Conservation (phyloP, 2,329 filamentous ascomycete genomes). For the Zopfia rhizophila region DNA sequence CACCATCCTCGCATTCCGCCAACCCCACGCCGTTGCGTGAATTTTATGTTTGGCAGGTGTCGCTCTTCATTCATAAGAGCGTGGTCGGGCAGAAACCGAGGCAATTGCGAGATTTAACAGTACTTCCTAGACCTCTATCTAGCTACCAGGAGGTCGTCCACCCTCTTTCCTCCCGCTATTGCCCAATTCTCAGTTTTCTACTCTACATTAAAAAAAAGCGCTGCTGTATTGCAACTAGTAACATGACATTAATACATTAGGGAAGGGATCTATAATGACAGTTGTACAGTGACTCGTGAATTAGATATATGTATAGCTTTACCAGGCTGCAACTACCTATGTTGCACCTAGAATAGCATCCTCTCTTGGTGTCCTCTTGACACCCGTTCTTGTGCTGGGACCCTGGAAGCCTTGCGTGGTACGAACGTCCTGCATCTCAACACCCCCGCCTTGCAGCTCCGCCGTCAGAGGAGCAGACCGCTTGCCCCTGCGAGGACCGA, state of each 20-base stretch:
- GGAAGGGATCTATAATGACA: slow-evolving; percentile 8
- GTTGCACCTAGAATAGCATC: slow-evolving; percentile 16
- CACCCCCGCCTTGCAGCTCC: slow-evolving; percentile 63
- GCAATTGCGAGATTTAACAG: too few relatives aligned
- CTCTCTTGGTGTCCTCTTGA: slow-evolving; percentile 29
- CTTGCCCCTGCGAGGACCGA: slow-evolving; percentile 70
- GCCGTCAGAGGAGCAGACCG: slow-evolving; percentile 59
- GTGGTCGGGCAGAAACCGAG: too few relatives aligned
- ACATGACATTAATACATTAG: slow-evolving; percentile 15
- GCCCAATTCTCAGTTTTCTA: too few relatives aligned
- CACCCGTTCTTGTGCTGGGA: slow-evolving; percentile 22
- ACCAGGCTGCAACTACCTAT: background rate
- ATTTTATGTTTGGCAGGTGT: too few relatives aligned
- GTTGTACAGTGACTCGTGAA: slow-evolving; percentile 16
- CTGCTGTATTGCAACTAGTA: slow-evolving; percentile 4
- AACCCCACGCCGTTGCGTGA: slow-evolving; percentile 2
- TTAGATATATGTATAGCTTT: slow-evolving; percentile 8
- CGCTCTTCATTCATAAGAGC: too few relatives aligned
- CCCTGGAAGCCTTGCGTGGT: slow-evolving; percentile 47
- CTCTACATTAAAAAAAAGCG: slow-evolving; percentile 14
- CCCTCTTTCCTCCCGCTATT: too few relatives aligned
- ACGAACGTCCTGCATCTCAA: slow-evolving; percentile 75
- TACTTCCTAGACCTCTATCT: too few relatives aligned
- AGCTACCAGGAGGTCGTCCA: too few relatives aligned
- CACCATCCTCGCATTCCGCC: slow-evolving; percentile 43